Evolutionary conservation across 202 grass and related monocot genomes (phyloP).

Genomic region (Schoenoplectus triqueter): DNA sequence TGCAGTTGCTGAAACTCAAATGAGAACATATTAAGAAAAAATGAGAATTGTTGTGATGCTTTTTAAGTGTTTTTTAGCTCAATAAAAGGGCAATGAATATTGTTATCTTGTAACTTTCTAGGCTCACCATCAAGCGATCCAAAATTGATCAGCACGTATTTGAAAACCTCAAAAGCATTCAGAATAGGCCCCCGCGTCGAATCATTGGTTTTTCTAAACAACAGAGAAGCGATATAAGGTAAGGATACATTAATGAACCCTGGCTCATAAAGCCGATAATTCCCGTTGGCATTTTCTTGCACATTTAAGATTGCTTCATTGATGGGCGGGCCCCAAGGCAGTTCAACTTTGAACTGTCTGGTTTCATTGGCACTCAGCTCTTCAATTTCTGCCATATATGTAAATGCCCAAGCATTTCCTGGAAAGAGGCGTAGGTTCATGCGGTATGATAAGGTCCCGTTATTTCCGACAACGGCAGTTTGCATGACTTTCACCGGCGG

Average conservation of each 20-base stretch:
- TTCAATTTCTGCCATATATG: slow-evolving; percentile 47
- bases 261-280: slow-evolving; percentile 42
- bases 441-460: slow-evolving; percentile 40
- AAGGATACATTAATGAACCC: slow-evolving; percentile 41
- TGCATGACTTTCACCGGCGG: slow-evolving; percentile 43
- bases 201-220: slow-evolving; percentile 41
- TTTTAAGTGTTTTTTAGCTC: neutral
- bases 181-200: slow-evolving; percentile 40
- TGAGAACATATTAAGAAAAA: neutral
- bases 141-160: slow-evolving; percentile 38
- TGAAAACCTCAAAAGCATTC: slow-evolving; percentile 45
- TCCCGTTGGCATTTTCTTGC: slow-evolving; percentile 40
- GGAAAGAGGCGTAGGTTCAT: slow-evolving; percentile 37
- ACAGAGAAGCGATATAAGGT: slow-evolving; percentile 35
- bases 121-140: slow-evolving; percentile 38
- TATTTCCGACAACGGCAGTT: slow-evolving; percentile 44
- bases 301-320: slow-evolving; percentile 40
- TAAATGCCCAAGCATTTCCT: slow-evolving; percentile 41
- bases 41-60: neutral
- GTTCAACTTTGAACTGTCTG: slow-evolving; percentile 31
- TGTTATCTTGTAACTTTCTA: neutral
- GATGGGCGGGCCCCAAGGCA: slow-evolving; percentile 16
- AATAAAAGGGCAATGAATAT: neutral
- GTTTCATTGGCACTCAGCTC: slow-evolving; percentile 38
- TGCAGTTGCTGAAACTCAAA: slow-evolving; percentile 52